Evolutionary conservation across 371 early-diverging fungal species (phyloP).

Genomic region (Mucor piriformis): DNA sequence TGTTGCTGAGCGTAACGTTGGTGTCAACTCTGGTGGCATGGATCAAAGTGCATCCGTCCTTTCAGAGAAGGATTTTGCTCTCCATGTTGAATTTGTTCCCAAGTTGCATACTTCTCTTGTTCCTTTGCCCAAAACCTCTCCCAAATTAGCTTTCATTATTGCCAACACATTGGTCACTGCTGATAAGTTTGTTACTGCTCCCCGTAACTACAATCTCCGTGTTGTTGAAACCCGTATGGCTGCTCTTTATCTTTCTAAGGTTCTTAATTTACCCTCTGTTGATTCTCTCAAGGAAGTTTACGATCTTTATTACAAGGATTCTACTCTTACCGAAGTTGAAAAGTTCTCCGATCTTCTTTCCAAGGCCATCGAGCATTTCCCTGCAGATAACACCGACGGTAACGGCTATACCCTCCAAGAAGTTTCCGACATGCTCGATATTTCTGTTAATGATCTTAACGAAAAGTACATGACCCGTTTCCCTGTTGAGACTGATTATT

Average conservation of each 20-base stretch:
- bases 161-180: slow-evolving; percentile 88
- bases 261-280: slow-evolving; percentile 45
- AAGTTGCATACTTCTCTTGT: slow-evolving; percentile 68
- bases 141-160: slow-evolving; percentile 79
- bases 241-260: slow-evolving; percentile 68
- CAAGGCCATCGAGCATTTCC: slow-evolving; percentile 23
- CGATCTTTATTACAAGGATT: slow-evolving; percentile 57
- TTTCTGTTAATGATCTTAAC: slow-evolving; percentile 58
- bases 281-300: slow-evolving; percentile 70
- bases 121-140: slow-evolving; percentile 56
- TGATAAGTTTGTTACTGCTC: slow-evolving; percentile 90
- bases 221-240: slow-evolving; percentile 93
- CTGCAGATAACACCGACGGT: slow-evolving; percentile 29
- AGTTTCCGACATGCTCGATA: slow-evolving; percentile 61
- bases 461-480: slow-evolving; percentile 67
- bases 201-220: slow-evolving; percentile 89
- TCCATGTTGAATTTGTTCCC: slow-evolving; percentile 88
- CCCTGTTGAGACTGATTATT: slow-evolving; percentile 71
- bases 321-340: slow-evolving; percentile 35
- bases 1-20: slow-evolving; percentile 80
- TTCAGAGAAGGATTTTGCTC: slow-evolving; percentile 69
- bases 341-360: slow-evolving; percentile 42
- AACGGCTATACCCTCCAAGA: slow-evolving; percentile 68
- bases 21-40: slow-evolving; percentile 89
- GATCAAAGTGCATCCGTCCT: slow-evolving; percentile 92